Percentiles rank a stretch among this genome's conserved stretches.
Conservation (phyloP, 2,329 filamentous ascomycete species). For the Metarhizium sp. region DNA sequence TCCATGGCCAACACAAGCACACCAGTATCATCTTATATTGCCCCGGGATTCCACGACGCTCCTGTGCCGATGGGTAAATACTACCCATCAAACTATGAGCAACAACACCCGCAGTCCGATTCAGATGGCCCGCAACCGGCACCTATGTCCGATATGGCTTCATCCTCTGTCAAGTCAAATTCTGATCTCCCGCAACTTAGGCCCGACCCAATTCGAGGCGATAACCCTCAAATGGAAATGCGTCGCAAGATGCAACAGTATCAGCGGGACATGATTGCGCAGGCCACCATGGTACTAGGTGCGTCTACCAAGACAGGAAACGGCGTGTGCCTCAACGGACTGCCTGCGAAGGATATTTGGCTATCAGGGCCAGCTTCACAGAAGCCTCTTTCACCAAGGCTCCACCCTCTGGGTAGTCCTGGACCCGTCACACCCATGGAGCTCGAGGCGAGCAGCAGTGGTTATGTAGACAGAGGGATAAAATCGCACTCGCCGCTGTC, state of each 20-base stretch:
- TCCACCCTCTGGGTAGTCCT: slow-evolving; percentile 46
- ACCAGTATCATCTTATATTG: slow-evolving; percentile 41
- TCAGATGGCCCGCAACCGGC: slow-evolving; percentile 8
- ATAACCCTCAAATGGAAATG: slow-evolving; percentile 29
- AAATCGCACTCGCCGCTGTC: not conserved
- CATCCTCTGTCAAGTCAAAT: slow-evolving; percentile 26
- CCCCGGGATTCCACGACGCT: slow-evolving; percentile 37
- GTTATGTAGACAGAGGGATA: slow-evolving; percentile 23
- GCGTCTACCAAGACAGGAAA: slow-evolving; percentile 15
- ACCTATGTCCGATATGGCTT: slow-evolving; percentile 16
- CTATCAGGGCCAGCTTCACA: slow-evolving; percentile 28
- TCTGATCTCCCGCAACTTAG: slow-evolving; percentile 18
- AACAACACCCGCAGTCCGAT: slow-evolving; percentile 12
- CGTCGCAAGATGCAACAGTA: slow-evolving; percentile 47
- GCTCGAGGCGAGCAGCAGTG: slow-evolving; percentile 30
- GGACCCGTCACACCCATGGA: slow-evolving; percentile 55
- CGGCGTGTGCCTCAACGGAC: slow-evolving; percentile 23
- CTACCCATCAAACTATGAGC: slow-evolving; percentile 53
- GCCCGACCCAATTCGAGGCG: slow-evolving; percentile 6
- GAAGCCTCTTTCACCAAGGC: slow-evolving; percentile 39
- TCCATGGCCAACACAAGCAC: slow-evolving; percentile 23
- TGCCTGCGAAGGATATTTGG: slow-evolving; percentile 27
- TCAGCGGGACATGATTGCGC: slow-evolving; percentile 51
- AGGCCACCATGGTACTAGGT: slow-evolving; percentile 37
- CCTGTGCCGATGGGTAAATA: slow-evolving; percentile 51